Conservation (phyloP, 2,329 filamentous ascomycete species). For the Pyrenophora seminiperda region DNA sequence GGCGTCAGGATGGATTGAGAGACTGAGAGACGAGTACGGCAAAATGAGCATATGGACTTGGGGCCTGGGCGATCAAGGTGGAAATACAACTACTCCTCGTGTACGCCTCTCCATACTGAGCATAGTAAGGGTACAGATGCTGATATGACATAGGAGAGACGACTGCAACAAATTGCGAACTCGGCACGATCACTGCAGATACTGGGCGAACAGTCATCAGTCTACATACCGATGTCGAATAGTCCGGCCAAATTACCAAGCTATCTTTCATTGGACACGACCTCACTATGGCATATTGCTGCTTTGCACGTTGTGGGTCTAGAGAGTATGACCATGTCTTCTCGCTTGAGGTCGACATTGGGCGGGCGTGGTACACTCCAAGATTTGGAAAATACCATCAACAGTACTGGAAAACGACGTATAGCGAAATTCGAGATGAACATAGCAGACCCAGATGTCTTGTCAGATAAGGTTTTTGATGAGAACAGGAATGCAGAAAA, state of each 20-base stretch:
- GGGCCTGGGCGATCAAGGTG: constrained; percentile 69
- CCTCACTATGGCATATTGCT: constrained; percentile 78
- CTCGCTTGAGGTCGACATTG: constrained; percentile 63
- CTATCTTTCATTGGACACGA: constrained; percentile 64
- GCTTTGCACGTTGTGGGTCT: constrained; percentile 76
- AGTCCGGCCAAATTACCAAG: constrained; percentile 62
- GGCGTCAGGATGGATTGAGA: constrained; percentile 58
- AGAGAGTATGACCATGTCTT: constrained; percentile 78
- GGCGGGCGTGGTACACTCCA: constrained; percentile 60
- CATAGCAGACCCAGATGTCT: constrained; percentile 51
- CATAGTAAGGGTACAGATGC: neutral
- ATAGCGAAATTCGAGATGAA: constrained; percentile 77
- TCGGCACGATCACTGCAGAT: constrained; percentile 72
- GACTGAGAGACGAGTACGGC: constrained; percentile 85
- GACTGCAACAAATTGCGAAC: constrained; percentile 71
- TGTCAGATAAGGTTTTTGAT: constrained; percentile 32
- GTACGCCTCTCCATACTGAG: constrained; percentile 42
- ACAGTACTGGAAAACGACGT: constrained; percentile 76
- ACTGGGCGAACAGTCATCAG: constrained; percentile 71
- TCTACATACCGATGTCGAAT: constrained; percentile 74
- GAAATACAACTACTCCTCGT: constrained; percentile 42
- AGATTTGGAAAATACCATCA: constrained; percentile 69
- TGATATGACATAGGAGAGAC: constrained; percentile 58
- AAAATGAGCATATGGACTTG: constrained; percentile 88
- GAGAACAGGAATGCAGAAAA: constrained; percentile 36